These are phyloP conservation scores for Collybiopsis confluens DNA, from an alignment of 768 basidiomycete genomes.

Conservation along the genomic window DNA sequence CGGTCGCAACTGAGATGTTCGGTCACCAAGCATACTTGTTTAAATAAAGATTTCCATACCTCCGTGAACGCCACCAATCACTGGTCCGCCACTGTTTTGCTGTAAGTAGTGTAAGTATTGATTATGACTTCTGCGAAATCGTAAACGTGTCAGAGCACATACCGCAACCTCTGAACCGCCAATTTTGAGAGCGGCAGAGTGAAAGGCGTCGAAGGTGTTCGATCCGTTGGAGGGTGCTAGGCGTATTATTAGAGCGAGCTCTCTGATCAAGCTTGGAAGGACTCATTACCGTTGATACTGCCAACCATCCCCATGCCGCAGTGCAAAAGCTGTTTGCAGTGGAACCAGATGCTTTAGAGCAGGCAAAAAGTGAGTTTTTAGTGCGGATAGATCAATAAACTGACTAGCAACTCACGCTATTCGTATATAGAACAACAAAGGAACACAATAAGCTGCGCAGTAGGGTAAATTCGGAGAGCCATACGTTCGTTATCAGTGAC, in stretches of 20 bases:
- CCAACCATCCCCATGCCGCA: conserved; percentile 53
- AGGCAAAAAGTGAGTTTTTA: background rate
- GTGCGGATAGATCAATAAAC: too few relatives aligned
- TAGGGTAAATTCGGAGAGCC: conserved; percentile 13
- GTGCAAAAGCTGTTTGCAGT: conserved; percentile 43
- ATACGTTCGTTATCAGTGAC: conserved; percentile 46
- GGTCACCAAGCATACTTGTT: conserved; percentile 11
- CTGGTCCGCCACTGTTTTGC: conserved; percentile 34
- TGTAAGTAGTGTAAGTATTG: conserved; percentile 12
- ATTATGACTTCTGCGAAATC: too few relatives aligned
- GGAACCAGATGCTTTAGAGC: conserved; percentile 49
- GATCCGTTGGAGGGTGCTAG: conserved; percentile 35
- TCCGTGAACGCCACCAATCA: conserved; percentile 38
- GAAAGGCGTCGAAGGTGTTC: conserved; percentile 38
- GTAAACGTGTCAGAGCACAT: too few relatives aligned
- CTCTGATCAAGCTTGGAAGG: background rate
- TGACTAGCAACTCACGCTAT: background rate
- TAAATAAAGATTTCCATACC: conserved; percentile 4
- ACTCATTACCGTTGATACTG: conserved; percentile 15
- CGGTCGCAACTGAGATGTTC: conserved; percentile 3
- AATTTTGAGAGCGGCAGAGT: conserved; percentile 34
- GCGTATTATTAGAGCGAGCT: conserved; percentile 11
- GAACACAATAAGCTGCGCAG: background rate
- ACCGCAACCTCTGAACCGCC: conserved; percentile 31
- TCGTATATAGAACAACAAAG: background rate